phyloP scores from a whole-genome alignment of 768 basidiomycete species.

The Mycena kentingensis region DNA sequence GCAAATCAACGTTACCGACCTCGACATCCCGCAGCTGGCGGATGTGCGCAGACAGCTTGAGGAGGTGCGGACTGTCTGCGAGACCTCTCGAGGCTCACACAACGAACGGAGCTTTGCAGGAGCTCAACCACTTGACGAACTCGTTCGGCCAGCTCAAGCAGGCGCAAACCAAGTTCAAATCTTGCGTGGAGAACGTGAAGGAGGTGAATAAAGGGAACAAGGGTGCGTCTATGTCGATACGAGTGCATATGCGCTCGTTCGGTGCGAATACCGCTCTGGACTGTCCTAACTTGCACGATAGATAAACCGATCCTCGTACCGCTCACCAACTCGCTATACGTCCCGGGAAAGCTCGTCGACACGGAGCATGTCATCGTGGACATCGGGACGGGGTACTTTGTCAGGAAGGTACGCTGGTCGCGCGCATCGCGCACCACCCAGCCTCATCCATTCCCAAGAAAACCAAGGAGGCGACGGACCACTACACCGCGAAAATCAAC shows the following conservation, averaged over 20 bases:
- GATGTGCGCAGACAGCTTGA: constrained; percentile 93
- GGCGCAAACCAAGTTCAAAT: constrained; percentile 89
- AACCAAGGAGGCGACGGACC: constrained; percentile 73
- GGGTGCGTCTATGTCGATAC: constrained; percentile 35
- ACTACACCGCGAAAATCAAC: constrained; percentile 80
- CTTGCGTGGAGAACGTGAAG: constrained; percentile 78
- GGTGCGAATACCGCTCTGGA: neutral
- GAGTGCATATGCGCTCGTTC: neutral
- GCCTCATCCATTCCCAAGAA: constrained; percentile 50
- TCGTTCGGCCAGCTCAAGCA: constrained; percentile 92
- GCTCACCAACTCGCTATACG: constrained; percentile 91
- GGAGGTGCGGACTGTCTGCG: constrained; percentile 76
- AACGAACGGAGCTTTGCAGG: constrained; percentile 49
- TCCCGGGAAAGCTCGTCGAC: constrained; percentile 87
- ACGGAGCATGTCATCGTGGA: constrained; percentile 89
- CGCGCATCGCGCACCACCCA: neutral
- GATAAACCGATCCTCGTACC: constrained; percentile 91
- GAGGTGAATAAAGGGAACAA: constrained; percentile 75
- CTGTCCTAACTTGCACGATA: constrained; percentile 30
- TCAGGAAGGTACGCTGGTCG: constrained; percentile 73
- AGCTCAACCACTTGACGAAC: constrained; percentile 86
- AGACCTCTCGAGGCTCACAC: neutral
- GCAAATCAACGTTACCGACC: constrained; percentile 77
- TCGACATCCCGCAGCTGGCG: constrained; percentile 82
- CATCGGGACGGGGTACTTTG: constrained; percentile 94